Evolutionary conservation across 2,329 filamentous ascomycete species (phyloP), one percentile per base, ranked within the genome.

Genomic region (Aspergillus phoenicis): DNA sequence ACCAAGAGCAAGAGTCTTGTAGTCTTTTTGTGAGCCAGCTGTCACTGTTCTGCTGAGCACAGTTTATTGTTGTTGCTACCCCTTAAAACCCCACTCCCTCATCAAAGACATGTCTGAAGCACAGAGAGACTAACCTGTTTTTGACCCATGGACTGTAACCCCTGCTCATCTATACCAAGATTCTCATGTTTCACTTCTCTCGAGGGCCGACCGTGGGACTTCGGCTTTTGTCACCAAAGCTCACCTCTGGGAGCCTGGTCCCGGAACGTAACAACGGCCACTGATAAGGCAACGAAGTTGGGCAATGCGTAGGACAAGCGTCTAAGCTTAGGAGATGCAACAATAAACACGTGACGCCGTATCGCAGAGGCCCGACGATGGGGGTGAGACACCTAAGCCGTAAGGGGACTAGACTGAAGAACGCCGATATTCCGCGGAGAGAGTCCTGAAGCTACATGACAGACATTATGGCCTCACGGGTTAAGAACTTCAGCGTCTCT

Each of bases 261-360:
- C 78, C 69, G 62, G 73, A 72, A 68, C 77, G 75, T 24, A 75
- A 73, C 36, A 71, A 72, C 8, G 53, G 24, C 41, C 53, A 47
- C 53, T 47, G 53, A 56, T 47, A 56, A 56, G 53, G 53, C 53
- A 47, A 61, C 43, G 52, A 51, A 49, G 43, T 59, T 52, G 62
- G 63, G 43, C 66, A 64, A 63, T 64, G 49, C 58, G 70, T 58
- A 59, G 39, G 43, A 60, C 60, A 65, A 64, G 52, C 62, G 60
- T 52, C 52, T 60, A 66, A 56, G 53, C 36, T 30, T 41, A 33
- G 53, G 53, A 56, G 59, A 58, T 49, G 58, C 54, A 51, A 62
- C 60, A 54, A 49, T 51, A 38, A 24, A 13, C 70, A 73, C 71
- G 71, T 73, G 71, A 70, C 57, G 45, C 58, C 58, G 58, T 66